Evolutionary conservation across 805 yeast species (phyloP), one percentile per base, ranked within the genome.

Genomic region (Naumovozyma dairenensis): DNA sequence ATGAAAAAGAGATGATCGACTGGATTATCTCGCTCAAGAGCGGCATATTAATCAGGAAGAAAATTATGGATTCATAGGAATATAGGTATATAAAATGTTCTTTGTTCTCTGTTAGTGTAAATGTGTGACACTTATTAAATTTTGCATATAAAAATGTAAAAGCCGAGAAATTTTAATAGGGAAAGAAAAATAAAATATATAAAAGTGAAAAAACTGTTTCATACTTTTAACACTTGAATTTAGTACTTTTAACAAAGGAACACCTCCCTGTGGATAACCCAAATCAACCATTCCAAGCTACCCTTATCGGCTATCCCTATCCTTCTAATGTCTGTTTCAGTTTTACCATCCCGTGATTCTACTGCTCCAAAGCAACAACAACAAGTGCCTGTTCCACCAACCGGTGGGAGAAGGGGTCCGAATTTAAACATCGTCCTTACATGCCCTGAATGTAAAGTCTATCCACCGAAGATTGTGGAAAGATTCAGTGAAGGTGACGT

Each of bases 401-500:
- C 20, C 12, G 26, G 28, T 14, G 43, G 48, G 31, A 58, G 58
- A 38, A 60, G 52, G 38, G 93, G 92, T 21, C 86, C 86, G 15
- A 82, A 89, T 62, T 68, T 89, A 54, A 89, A 85, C 57, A 86
- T 89, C 45, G 82, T 84, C 10, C 67, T 89, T 42, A 78, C 89
- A 13, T 89, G 98, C 57, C 97, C 97, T 2, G 98, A 89, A 54
- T 89, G 98, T 63, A 81, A 85, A 55, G 87, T 83, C 21, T 83
- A 76, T 51, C 98, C 98, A 10, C 98, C 98, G 4, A 94, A 89
- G 51, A 68, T 89, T 43, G 83, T 87, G 17, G 98, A 89, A 63
- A 67, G 96, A 46, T 93, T 87, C 52, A 81, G 94, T 47, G 97
- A 89, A 57, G 98, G 98, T 27, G 98, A 89, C 59, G 86, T 92